Conservation (phyloP, 2,329 filamentous ascomycete genomes). For the Elsinoe necatrix region DNA sequence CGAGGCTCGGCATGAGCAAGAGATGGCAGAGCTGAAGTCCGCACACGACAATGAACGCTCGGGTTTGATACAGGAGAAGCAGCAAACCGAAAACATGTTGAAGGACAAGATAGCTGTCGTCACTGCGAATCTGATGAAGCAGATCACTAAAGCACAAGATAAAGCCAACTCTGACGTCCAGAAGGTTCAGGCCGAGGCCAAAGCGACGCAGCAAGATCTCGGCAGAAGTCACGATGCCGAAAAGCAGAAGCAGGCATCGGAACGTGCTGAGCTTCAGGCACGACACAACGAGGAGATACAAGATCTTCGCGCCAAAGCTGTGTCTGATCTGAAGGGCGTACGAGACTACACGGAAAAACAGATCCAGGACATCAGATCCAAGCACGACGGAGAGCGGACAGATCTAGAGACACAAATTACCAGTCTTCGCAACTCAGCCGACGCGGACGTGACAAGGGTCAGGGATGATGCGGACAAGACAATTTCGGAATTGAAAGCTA, state of each 20-base stretch:
- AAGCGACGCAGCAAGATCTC: not conserved
- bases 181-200: not conserved
- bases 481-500: slow-evolving; percentile 4
- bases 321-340: slow-evolving; percentile 8
- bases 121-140: slow-evolving; percentile 7
- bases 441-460: not conserved
- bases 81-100: not conserved
- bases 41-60: slow-evolving; percentile 9
- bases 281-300: not conserved
- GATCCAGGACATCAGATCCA: slow-evolving; percentile 14
- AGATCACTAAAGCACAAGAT: slow-evolving; percentile 2
- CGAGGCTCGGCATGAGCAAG: slow-evolving; percentile 12
- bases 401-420: not conserved
- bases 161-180: slow-evolving; percentile 5
- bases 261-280: not conserved
- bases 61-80: not conserved
- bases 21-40: slow-evolving; percentile 13
- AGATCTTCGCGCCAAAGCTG: not conserved
- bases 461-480: not conserved
- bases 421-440: not conserved
- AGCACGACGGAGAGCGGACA: slow-evolving; percentile 12
- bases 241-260: not conserved
- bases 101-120: not conserved
- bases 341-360: slow-evolving; percentile 15
- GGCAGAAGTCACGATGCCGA: not conserved